Conservation (phyloP, 345 rosid species). For the Laguncularia racemosa region DNA sequence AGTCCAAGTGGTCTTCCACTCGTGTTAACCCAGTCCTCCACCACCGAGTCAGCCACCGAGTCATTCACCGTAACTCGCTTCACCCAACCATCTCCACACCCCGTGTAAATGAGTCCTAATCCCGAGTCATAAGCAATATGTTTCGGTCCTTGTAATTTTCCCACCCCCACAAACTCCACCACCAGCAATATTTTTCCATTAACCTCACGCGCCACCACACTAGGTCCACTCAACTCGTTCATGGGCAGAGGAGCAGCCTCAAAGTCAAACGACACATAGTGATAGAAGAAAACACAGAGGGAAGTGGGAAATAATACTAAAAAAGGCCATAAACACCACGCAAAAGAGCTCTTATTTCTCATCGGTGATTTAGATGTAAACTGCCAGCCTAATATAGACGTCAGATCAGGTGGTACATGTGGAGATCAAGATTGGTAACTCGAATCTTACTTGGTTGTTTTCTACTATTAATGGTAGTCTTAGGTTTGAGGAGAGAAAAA, state of each 20-base stretch:
- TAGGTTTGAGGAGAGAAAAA: too few relatives aligned
- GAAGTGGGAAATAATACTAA: constrained; percentile 7
- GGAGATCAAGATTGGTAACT: too few relatives aligned
- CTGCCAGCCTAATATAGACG: too few relatives aligned
- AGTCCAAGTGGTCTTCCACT: constrained; percentile 85
- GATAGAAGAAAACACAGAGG: constrained; percentile 5
- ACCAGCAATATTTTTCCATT: constrained; percentile 13
- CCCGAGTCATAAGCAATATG: constrained; percentile 7
- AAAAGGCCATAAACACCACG: not conserved
- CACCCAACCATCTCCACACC: constrained; percentile 68
- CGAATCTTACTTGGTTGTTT: too few relatives aligned
- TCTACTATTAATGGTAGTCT: too few relatives aligned
- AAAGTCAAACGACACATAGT: constrained; percentile 14
- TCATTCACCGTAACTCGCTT: constrained; percentile 38
- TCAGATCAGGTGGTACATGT: too few relatives aligned
- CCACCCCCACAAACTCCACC: constrained; percentile 16
- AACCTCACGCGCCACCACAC: constrained; percentile 5
- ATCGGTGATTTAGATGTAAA: too few relatives aligned
- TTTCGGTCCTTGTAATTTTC: constrained; percentile 17
- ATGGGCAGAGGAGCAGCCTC: constrained; percentile 12
- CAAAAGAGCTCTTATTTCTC: too few relatives aligned
- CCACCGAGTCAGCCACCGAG: constrained; percentile 7
- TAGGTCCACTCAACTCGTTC: constrained; percentile 12
- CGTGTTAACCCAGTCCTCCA: constrained; percentile 61
- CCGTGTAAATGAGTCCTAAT: constrained; percentile 1